Percentiles rank a stretch among this genome's conserved stretches.
phyloP scores from a whole-genome alignment of 192 early-diverging fungal genomes.

The Funneliformis mosseae region DNA sequence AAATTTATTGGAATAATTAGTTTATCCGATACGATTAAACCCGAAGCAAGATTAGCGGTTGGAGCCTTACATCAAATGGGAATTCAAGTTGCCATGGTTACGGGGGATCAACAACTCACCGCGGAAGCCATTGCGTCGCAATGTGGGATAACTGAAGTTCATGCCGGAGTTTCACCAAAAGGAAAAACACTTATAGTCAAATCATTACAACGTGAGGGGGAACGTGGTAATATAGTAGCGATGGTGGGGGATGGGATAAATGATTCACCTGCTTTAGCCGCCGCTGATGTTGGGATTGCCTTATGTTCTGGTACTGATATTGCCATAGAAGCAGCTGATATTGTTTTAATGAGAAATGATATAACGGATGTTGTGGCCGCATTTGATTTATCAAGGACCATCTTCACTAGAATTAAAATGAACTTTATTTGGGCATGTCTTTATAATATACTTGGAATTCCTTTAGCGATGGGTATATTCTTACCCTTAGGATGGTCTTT shows the following conservation, averaged over 20 bases:
- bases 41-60: slow-evolving; percentile 73
- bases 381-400: slow-evolving; percentile 79
- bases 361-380: slow-evolving; percentile 84
- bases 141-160: slow-evolving; percentile 81
- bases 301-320: slow-evolving; percentile 91
- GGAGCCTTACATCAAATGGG: slow-evolving; percentile 74
- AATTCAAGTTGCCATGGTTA: slow-evolving; percentile 85
- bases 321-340: slow-evolving; percentile 89
- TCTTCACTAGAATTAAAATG: slow-evolving; percentile 81
- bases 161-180: slow-evolving; percentile 88
- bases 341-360: slow-evolving; percentile 91
- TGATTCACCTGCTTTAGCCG: slow-evolving; percentile 90
- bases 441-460: slow-evolving; percentile 90
- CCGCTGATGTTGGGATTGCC: slow-evolving; percentile 85
- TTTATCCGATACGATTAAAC: slow-evolving; percentile 81
- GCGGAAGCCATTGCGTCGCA: slow-evolving; percentile 80
- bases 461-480: slow-evolving; percentile 91
- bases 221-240: slow-evolving; percentile 63
- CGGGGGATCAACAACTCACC: slow-evolving; percentile 87
- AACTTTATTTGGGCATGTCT: slow-evolving; percentile 91
- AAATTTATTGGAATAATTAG: slow-evolving; percentile 67
- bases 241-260: slow-evolving; percentile 99
- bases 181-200: slow-evolving; percentile 83
- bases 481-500: slow-evolving; percentile 83
- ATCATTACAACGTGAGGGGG: slow-evolving; percentile 58